A percentile compares a stretch with the other conserved stretches of the same genome.
Evolutionary conservation across 331 rosid species (phyloP).

Genomic region (Rhamnella rubrinervis): DNA sequence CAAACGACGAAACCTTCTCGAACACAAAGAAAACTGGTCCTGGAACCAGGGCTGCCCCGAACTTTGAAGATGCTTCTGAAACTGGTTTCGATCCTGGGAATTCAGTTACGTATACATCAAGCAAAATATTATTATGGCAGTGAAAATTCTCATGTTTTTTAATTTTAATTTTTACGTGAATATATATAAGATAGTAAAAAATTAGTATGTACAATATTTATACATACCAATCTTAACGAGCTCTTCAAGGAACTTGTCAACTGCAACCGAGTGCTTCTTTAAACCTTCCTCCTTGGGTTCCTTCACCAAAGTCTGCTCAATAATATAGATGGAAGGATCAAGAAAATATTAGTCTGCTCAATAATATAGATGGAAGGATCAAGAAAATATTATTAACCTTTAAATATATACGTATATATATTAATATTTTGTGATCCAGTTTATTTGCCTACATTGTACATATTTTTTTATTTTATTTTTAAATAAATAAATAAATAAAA

Average conservation of each 20-base stretch:
- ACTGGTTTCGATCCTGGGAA: slow-evolving; percentile 74
- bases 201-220: background rate
- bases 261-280: slow-evolving; percentile 61
- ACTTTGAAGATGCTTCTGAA: slow-evolving; percentile 55
- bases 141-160: background rate
- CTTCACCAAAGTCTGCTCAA: slow-evolving; percentile 52
- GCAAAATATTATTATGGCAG: background rate
- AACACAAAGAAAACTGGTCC: slow-evolving; percentile 61
- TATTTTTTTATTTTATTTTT: background rate
- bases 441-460: background rate
- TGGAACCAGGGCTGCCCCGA: slow-evolving; percentile 49
- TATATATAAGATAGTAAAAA: too few relatives aligned
- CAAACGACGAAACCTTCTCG: slow-evolving; percentile 63
- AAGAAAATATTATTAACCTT: too few relatives aligned
- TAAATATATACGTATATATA: too few relatives aligned
- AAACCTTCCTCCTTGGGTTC: slow-evolving; percentile 50
- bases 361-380: too few relatives aligned
- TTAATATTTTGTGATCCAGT: background rate
- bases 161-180: background rate
- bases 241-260: slow-evolving; percentile 60
- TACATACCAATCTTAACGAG: slow-evolving; percentile 59
- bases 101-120: slow-evolving; percentile 30
- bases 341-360: slow-evolving; percentile 26
- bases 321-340: too few relatives aligned
- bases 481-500: too few relatives aligned